A percentile compares a stretch with the other conserved stretches of the same genome.
phyloP scores from a whole-genome alignment of 2,329 filamentous ascomycete genomes.

The Aspergillus fumigatiaffinis region DNA sequence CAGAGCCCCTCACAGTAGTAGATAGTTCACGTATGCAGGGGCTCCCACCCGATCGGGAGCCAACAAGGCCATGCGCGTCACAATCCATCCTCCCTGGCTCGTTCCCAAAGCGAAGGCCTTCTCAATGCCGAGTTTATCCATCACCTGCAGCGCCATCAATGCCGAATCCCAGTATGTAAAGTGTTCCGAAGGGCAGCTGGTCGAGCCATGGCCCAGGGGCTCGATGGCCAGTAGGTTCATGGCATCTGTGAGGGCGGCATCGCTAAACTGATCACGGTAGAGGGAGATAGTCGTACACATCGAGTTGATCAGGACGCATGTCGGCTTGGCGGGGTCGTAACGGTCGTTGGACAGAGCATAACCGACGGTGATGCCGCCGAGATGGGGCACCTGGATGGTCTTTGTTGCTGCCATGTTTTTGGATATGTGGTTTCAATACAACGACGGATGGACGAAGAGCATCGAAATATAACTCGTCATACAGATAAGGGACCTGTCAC shows the following conservation, averaged over 20 bases:
- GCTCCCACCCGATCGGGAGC: conserved; percentile 42
- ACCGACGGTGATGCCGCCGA: conserved; percentile 48
- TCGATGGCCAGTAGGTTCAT: conserved; percentile 54
- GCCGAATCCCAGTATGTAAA: conserved; percentile 56
- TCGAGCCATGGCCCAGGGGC: conserved; percentile 51
- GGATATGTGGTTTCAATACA: background rate
- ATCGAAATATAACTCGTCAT: background rate
- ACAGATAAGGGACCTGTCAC: background rate
- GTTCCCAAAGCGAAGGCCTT: conserved; percentile 49
- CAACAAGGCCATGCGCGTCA: conserved; percentile 50
- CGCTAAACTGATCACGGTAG: conserved; percentile 39
- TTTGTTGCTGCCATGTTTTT: conserved; percentile 20
- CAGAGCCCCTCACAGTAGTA: background rate
- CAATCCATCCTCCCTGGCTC: conserved; percentile 53
- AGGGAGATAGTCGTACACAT: conserved; percentile 50
- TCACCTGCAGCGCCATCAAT: conserved; percentile 52
- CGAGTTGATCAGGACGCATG: conserved; percentile 49
- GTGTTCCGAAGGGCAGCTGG: conserved; percentile 41
- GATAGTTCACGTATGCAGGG: background rate
- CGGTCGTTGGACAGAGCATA: conserved; percentile 45
- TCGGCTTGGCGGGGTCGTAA: conserved; percentile 50
- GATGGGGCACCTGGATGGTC: conserved; percentile 45
- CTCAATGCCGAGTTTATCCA: conserved; percentile 46
- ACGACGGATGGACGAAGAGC: background rate
- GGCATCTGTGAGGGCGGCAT: conserved; percentile 28